Evolutionary conservation across 1,284 basidiomycete species (phyloP).

Genomic region (Trichosporon sp.): DNA sequence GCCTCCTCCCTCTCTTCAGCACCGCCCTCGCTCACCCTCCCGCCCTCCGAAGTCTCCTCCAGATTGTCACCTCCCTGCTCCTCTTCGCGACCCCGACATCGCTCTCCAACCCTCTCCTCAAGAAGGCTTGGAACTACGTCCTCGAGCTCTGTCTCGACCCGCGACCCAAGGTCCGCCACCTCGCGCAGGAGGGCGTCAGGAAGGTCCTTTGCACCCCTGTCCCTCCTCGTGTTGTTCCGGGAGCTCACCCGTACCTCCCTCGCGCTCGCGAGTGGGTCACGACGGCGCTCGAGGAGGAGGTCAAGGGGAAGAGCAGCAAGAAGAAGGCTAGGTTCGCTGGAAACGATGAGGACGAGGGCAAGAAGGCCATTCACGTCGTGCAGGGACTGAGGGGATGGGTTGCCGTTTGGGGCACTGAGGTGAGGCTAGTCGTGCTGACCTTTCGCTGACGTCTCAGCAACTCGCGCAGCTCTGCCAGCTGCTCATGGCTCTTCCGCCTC

Average conservation of each 20-base stretch:
- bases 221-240: constrained; percentile 59
- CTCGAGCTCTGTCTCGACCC: constrained; percentile 79
- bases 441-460: constrained; percentile 53
- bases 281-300: constrained; percentile 62
- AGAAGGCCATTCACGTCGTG: constrained; percentile 75
- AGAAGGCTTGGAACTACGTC: constrained; percentile 64
- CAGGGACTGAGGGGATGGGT: constrained; percentile 61
- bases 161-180: constrained; percentile 88
- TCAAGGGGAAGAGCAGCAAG: constrained; percentile 59
- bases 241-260: constrained; percentile 72
- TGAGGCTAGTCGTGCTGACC: constrained; percentile 28
- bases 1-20: constrained; percentile 70
- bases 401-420: constrained; percentile 62
- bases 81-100: constrained; percentile 63
- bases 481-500: constrained; percentile 70
- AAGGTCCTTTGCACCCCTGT: constrained; percentile 71
- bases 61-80: constrained; percentile 61
- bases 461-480: constrained; percentile 64
- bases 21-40: constrained; percentile 47
- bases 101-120: constrained; percentile 64
- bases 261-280: constrained; percentile 75
- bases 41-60: constrained; percentile 51
- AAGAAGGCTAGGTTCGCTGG: constrained; percentile 58
- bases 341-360: constrained; percentile 56
- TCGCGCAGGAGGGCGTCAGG: constrained; percentile 78